These are phyloP conservation scores for Linaria vulgaris DNA, from an alignment of 257 asterid species.

Conservation along the genomic window DNA sequence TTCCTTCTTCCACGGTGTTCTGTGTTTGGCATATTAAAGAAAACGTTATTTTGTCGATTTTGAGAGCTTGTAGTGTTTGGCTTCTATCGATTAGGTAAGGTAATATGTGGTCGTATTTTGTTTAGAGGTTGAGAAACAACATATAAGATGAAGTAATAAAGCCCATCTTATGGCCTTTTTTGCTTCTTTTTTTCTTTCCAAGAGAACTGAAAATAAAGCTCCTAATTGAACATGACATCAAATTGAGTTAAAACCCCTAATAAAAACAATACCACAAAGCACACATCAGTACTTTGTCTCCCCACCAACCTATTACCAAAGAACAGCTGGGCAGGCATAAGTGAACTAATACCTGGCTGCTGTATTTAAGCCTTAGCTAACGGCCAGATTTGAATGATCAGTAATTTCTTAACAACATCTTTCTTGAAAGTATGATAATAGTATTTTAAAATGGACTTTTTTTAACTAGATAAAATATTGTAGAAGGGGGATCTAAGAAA, in stretches of 20 bases:
- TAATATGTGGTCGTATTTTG: no score
- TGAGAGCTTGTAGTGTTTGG: not conserved
- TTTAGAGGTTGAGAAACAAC: not conserved
- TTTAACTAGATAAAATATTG: slow-evolving; percentile 4
- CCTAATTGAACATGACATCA: not conserved
- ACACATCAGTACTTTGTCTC: not conserved
- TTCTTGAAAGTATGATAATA: not conserved
- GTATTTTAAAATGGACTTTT: not conserved
- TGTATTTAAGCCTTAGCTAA: not conserved
- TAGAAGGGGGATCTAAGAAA: slow-evolving; percentile 8
- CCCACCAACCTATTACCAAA: not conserved
- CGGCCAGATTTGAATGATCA: slow-evolving; percentile 2
- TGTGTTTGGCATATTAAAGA: slow-evolving; percentile 7
- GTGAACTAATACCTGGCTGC: not conserved
- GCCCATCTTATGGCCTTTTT: not conserved
- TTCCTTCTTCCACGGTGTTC: no score
- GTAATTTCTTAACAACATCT: slow-evolving; percentile 5
- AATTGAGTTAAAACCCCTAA: not conserved
- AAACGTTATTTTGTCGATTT: not conserved
- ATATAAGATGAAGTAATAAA: not conserved
- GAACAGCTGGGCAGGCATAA: not conserved
- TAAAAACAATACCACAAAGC: not conserved
- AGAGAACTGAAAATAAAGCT: slow-evolving; percentile 5
- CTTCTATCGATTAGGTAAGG: slow-evolving; percentile 5
- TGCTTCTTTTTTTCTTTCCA: not conserved